A percentile compares a stretch with the other conserved stretches of the same genome.
Conservation (phyloP, 768 basidiomycete species). For the Tylopilus felleus region DNA sequence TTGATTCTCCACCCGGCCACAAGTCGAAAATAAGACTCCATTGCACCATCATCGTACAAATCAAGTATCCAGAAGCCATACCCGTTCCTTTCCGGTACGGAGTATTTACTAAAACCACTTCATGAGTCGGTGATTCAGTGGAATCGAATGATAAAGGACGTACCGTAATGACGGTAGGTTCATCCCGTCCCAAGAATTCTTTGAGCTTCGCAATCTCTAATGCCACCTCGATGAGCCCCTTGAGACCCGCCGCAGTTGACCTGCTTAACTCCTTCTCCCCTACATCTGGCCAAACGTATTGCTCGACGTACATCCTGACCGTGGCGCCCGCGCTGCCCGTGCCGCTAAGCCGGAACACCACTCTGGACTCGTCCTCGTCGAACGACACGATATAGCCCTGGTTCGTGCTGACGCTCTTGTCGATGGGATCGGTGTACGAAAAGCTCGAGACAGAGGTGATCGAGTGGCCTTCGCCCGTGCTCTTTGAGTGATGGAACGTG, state of each 20-base stretch:
- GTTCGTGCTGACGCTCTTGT: conserved; percentile 87
- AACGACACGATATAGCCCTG: conserved; percentile 95
- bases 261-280: conserved; percentile 67
- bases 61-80: background rate
- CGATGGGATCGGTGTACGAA: conserved; percentile 98
- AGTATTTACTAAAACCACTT: conserved; percentile 13
- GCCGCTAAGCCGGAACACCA: conserved; percentile 94
- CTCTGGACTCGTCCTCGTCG: conserved; percentile 85
- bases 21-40: conserved; percentile 11
- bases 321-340: conserved; percentile 97
- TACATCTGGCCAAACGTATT: conserved; percentile 72
- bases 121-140: conserved; percentile 5
- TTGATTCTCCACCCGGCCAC: background rate
- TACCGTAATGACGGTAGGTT: conserved; percentile 97
- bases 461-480: conserved; percentile 68
- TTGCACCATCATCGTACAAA: conserved; percentile 16
- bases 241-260: conserved; percentile 84
- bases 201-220: conserved; percentile 80
- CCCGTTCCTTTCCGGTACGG: background rate
- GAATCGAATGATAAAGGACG: conserved; percentile 24
- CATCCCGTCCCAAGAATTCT: conserved; percentile 78
- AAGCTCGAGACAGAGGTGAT: conserved; percentile 82
- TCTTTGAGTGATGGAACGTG: conserved; percentile 62
- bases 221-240: conserved; percentile 95
- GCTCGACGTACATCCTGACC: conserved; percentile 93